Conservation (phyloP, 1,139 yeast species). For the Sugiyamaella japonica region DNA sequence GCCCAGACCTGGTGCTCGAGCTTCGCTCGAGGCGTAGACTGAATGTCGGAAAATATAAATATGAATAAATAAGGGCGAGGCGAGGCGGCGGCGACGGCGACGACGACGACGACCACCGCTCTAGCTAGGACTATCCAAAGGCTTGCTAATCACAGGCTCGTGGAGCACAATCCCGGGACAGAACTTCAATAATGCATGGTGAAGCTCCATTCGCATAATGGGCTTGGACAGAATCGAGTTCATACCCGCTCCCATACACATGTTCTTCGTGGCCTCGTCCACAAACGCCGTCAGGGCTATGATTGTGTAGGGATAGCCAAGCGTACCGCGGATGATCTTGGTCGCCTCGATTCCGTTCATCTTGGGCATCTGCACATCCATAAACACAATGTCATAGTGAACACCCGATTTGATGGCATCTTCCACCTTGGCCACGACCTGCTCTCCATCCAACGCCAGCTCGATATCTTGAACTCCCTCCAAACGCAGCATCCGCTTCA, state of each 20-base stretch:
- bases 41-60: not conserved
- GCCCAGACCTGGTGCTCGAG: not conserved
- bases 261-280: slow-evolving; percentile 78
- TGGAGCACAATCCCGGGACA: slow-evolving; percentile 33
- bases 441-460: slow-evolving; percentile 87
- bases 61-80: slow-evolving; percentile 6
- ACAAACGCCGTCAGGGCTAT: slow-evolving; percentile 95
- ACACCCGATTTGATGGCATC: slow-evolving; percentile 46
- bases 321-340: slow-evolving; percentile 61
- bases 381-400: slow-evolving; percentile 70
- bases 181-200: slow-evolving; percentile 47
- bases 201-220: slow-evolving; percentile 65
- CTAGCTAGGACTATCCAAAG: slow-evolving; percentile 12
- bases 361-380: slow-evolving; percentile 98
- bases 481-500: slow-evolving; percentile 74
- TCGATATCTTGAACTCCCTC: slow-evolving; percentile 75
- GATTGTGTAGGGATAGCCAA: slow-evolving; percentile 70
- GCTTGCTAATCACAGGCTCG: slow-evolving; percentile 21
- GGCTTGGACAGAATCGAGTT: slow-evolving; percentile 87
- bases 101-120: too few species aligned
- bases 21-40: not conserved
- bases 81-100: too few species aligned
- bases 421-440: slow-evolving; percentile 68
- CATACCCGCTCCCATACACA: slow-evolving; percentile 82
- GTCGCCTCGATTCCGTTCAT: slow-evolving; percentile 88